phyloP scores from a whole-genome alignment of 306 rosid species.

The Mucuna pruriens region DNA sequence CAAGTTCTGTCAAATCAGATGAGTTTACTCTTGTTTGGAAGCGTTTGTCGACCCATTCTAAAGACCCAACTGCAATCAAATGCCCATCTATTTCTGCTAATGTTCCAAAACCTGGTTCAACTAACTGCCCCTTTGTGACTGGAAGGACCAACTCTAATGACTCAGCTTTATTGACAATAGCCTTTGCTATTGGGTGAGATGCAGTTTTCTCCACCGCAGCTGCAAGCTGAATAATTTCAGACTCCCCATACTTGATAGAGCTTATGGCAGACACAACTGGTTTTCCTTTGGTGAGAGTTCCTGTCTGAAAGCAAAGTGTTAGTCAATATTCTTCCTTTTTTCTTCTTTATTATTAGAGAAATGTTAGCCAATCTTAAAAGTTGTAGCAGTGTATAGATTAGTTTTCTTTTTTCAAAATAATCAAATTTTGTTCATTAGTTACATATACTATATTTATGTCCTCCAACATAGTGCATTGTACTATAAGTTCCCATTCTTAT shows the following conservation, averaged over 20 bases:
- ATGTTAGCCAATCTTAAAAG: conserved; percentile 9
- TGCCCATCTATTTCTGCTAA: conserved; percentile 81
- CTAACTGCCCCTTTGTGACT: conserved; percentile 72
- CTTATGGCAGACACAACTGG: conserved; percentile 77
- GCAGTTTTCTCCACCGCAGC: conserved; percentile 99
- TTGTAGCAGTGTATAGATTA: not conserved
- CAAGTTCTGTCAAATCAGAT: conserved; percentile 62
- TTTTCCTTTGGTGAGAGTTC: conserved; percentile 96
- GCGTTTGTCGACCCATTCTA: conserved; percentile 77
- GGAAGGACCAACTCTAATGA: conserved; percentile 76
- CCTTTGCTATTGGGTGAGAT: conserved; percentile 96
- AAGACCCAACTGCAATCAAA: conserved; percentile 87
- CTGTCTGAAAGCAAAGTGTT: conserved; percentile 72
- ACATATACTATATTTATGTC: not conserved
- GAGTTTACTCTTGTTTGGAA: conserved; percentile 57
- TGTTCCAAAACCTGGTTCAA: conserved; percentile 95
- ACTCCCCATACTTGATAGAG: conserved; percentile 67
- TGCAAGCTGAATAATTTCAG: conserved; percentile 81
- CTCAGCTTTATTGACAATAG: conserved; percentile 79
- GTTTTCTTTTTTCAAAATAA: not conserved
- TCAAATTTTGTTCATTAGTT: not conserved
- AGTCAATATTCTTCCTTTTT: conserved; percentile 25
- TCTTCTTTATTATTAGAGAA: not conserved
- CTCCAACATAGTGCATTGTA: not conserved
- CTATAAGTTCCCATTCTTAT: not conserved